Base-by-base conservation (phyloP, 2,329 filamentous ascomycete genomes). In the Lasiodiplodia gonubiensis region DNA sequence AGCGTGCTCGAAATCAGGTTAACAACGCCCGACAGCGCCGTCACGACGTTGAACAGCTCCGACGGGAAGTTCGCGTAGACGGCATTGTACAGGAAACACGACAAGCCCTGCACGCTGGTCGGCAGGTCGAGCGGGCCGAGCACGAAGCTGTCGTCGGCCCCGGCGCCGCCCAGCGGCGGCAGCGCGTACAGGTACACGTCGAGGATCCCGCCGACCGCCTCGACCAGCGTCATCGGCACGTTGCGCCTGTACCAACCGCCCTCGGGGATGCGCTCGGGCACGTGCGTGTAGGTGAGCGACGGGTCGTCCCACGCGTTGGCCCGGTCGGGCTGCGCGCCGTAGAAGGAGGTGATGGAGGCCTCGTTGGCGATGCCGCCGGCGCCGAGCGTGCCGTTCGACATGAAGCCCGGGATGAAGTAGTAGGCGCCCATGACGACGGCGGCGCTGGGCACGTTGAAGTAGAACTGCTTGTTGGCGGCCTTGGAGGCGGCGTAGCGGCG, bases 371-470 rank as follows among this genome's bases (percentile, higher is more conserved):
- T 35, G 30, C 71, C 71, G 37, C 71, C 71, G 23, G 70, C 71
- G 27, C 71, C 71, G 33, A 72, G 69, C 14, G 71, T 72, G 23
- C 72, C 72, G 64, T 73, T 73, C 27, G 61, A 68, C 60, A 73
- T 72, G 71, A 73, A 72, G 6, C 68, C 70, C 0, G 72, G 71
- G 37, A 72, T 71, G 53, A 73, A 73, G 61, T 71, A 72, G 63
- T 71, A 72, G 0, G 72, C 72, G 25, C 69, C 72, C 69, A 73
- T 70, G 14, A 71, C 69, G 8, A 73, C 70, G 27, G 23, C 70
- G 12, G 71, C 59, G 54, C 57, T 35, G 60, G 35, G 27, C 11
- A 54, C 23, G 42, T 63, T 69, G 64, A 65, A 66, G 53, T 69
- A 72, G 61, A 72, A 72, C 18, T 72, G 70, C 27, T 55, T 27